A percentile compares a stretch with the other conserved stretches of the same genome.
phyloP scores from a whole-genome alignment of 306 rosid species.

The Glycine soja region DNA sequence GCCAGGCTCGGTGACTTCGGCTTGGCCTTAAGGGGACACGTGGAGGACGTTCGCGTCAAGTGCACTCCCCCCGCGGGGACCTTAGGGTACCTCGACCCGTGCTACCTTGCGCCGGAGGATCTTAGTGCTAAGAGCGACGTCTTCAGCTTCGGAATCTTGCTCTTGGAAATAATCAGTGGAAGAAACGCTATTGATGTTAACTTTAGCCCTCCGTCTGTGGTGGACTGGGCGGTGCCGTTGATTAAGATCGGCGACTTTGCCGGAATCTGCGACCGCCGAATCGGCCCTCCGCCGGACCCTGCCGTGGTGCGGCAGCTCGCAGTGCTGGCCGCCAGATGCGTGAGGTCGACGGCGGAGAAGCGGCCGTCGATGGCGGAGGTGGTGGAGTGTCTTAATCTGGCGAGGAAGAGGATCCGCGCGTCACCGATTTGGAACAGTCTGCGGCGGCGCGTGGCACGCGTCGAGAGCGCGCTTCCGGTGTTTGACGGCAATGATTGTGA shows the following conservation, averaged over 20 bases:
- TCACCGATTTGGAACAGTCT: conserved; percentile 59
- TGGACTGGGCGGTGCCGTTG: conserved; percentile 90
- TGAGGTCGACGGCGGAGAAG: conserved; percentile 71
- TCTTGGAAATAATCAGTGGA: conserved; percentile 82
- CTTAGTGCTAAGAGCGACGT: conserved; percentile 88
- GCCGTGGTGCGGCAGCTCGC: conserved; percentile 56
- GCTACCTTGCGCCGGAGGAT: conserved; percentile 87
- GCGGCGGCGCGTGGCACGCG: conserved; percentile 61
- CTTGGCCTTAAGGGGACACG: conserved; percentile 77
- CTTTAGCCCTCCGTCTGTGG: conserved; percentile 85
- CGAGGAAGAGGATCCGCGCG: conserved; percentile 48
- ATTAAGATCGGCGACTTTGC: conserved; percentile 58
- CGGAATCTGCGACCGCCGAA: conserved; percentile 64
- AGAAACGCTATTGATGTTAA: conserved; percentile 84
- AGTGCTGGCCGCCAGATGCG: conserved; percentile 74
- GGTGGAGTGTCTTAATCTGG: conserved; percentile 61
- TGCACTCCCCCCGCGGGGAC: conserved; percentile 97
- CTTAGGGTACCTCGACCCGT: conserved; percentile 88
- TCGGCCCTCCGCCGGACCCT: conserved; percentile 58
- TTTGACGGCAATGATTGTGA: conserved; percentile 25
- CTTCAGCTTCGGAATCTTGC: conserved; percentile 87
- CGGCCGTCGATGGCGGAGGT: conserved; percentile 84
- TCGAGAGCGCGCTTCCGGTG: conserved; percentile 39
- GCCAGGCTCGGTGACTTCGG: conserved; percentile 94
- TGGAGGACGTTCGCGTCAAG: conserved; percentile 84